A percentile compares a stretch with the other conserved stretches of the same genome.
Evolutionary conservation across 2,329 filamentous ascomycete genomes (phyloP).

Genomic region (Tympanopsis confertula): DNA sequence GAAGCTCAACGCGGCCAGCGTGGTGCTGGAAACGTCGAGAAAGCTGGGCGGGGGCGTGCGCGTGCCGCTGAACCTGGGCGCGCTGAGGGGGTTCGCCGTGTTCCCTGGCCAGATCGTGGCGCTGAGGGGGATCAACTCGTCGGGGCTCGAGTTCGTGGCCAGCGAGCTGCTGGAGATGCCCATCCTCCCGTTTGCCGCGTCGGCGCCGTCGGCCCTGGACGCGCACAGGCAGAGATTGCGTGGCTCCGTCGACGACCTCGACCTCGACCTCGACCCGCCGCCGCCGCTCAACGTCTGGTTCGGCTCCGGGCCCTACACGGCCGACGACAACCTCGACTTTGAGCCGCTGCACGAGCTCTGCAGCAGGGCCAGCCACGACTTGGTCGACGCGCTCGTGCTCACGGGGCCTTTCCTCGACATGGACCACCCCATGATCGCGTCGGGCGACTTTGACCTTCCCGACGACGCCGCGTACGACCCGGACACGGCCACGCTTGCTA

Average conservation of each 20-base stretch:
- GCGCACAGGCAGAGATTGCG: slow-evolving; percentile 58
- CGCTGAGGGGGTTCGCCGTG: slow-evolving; percentile 56
- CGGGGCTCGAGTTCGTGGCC: slow-evolving; percentile 72
- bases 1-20: slow-evolving; percentile 73
- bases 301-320: slow-evolving; percentile 79
- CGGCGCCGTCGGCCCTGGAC: slow-evolving; percentile 52
- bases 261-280: slow-evolving; percentile 37
- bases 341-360: slow-evolving; percentile 77
- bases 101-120: slow-evolving; percentile 94
- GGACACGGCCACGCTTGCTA: slow-evolving; percentile 68
- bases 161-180: slow-evolving; percentile 67
- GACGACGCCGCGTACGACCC: slow-evolving; percentile 56
- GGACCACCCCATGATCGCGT: slow-evolving; percentile 78
- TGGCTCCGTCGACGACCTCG: slow-evolving; percentile 48
- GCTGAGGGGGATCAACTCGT: slow-evolving; percentile 73
- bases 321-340: slow-evolving; percentile 84
- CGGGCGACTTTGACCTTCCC: slow-evolving; percentile 67
- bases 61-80: slow-evolving; percentile 66
- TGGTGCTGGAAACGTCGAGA: slow-evolving; percentile 81
- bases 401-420: slow-evolving; percentile 81
- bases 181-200: slow-evolving; percentile 63
- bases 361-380: slow-evolving; percentile 60
- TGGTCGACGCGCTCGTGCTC: slow-evolving; percentile 69
- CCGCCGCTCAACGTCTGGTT: slow-evolving; percentile 67
- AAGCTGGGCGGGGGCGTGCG: slow-evolving; percentile 72